Base-by-base conservation (phyloP, 2,329 filamentous ascomycete genomes). In the Aspergillus sclerotialis region DNA sequence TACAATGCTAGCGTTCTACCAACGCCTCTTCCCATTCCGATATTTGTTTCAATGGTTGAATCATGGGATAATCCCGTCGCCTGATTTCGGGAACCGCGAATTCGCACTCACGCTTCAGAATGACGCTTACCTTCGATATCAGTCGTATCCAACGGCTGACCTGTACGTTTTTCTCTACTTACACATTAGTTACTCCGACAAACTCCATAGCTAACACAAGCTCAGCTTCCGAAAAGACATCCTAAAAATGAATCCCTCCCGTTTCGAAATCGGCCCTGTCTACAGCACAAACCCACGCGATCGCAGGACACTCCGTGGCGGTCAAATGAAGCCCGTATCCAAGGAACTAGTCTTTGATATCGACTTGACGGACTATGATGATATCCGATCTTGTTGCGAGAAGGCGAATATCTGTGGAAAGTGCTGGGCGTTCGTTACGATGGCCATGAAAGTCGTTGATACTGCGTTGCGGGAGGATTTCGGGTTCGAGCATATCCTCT, bases 291-390 rank as follows among this genome's bases (percentile, higher is more conserved):
- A 96, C 58, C 92, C 92, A 1, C 82, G 88, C 49, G 92, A 98
- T 52, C 81, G 90, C 53, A 98, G 96, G 66, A 82, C 82, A 0
- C 64, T 96, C 21, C 79, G 82, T 34, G 76, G 81, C 23, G 78
- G 78, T 30, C 78, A 85, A 7, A 95, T 98, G 67, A 83, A 82
- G 44, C 90, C 92, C 0, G 62, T 95, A 19, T 76, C 84, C 36
- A 98, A 98, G 61, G 92, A 98, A 61, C 69, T 98, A 25, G 94
- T 94, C 50, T 96, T 98, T 62, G 92, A 98, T 82, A 96, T 98
- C 52, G 92, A 98, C 75, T 76, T 98, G 76, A 96, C 92, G 35
- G 92, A 96, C 65, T 98, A 98, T 64, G 92, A 98, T 58, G 87
- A 94, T 46, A 85, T 98, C 45, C 81, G 92, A 48, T 95, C 89